Evolutionary conservation across 1,139 yeast genomes (phyloP), one percentile per base, ranked within the genome.

Genomic region (Pichia sp.): DNA sequence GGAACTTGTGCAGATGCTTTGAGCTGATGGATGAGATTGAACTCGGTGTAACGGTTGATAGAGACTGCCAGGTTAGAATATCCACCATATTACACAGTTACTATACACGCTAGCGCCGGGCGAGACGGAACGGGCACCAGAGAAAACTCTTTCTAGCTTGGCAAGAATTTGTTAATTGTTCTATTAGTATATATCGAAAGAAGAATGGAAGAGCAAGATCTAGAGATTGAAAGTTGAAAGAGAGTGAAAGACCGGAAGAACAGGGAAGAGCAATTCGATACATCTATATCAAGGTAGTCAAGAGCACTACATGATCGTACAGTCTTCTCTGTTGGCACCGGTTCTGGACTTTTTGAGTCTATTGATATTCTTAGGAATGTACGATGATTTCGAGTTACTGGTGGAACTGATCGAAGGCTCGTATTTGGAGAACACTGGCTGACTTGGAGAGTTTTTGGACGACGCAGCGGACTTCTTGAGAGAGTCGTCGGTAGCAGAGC

Each of bases 241-340:
- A 15, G 29, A n/a, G 40, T 19, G n/a, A 8, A 51, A 31, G 30
- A 40, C 13, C n/a, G 15, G 16, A 29, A 30, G 8, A 13, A 10
- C 8, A 31, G 38, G 15, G 16, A 31, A 19, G 4, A 34, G 8
- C 29, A 26, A 26, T 26, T 23, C 29, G 7, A 26, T 26, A 26
- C 5, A 4, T 26, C 29, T 26, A 26, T 5, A 26, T 26, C 7
- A 26, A 4, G 5, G 29, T 26, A 26, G 29, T 5, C 29, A 5
- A 26, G 29, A 26, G 29, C 29, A 26, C 29, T 47, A 61, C 63
- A 61, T 61, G 42, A 61, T 61, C n/a, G 60, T 59, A 54, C 64
- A 61, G 40, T 61, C 64, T 48, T 58, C 64, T 23, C 60, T 62
- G 32, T 53, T 46, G 26, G 8, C 49, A 23, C 41, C 52, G 32